Conservation (phyloP, 2,329 filamentous ascomycete species). For the Colletotrichum australisinense region DNA sequence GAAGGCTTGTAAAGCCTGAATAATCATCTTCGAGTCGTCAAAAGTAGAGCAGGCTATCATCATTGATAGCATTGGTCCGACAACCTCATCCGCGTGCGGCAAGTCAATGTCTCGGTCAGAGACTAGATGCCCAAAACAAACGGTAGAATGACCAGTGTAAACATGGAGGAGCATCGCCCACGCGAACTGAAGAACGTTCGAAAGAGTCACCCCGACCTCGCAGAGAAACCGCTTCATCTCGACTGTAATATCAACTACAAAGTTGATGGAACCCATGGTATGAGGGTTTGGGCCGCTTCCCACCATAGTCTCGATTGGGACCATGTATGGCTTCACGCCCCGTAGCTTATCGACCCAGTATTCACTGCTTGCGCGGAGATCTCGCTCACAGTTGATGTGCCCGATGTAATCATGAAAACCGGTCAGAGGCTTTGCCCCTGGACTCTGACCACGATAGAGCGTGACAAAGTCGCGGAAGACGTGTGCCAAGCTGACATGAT, state of each 20-base stretch:
- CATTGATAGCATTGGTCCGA: slow-evolving; percentile 10
- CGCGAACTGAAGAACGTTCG: slow-evolving; percentile 7
- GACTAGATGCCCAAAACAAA: slow-evolving; percentile 13
- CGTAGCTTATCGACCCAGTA: slow-evolving; percentile 4
- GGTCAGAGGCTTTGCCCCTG: neutral
- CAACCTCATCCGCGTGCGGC: slow-evolving; percentile 2
- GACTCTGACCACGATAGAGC: neutral
- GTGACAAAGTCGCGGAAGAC: neutral
- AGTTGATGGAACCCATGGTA: neutral
- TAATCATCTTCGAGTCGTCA: neutral
- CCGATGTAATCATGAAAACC: neutral
- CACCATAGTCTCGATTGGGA: neutral
- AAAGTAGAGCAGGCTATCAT: neutral
- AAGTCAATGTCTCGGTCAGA: slow-evolving; percentile 22
- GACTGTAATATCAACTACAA: neutral
- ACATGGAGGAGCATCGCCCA: slow-evolving; percentile 16
- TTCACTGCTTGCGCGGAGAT: neutral
- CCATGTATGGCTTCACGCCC: neutral
- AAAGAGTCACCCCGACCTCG: neutral
- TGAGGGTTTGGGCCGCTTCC: neutral
- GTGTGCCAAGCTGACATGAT: slow-evolving; percentile 27
- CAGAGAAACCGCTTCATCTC: neutral
- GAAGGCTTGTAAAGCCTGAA: neutral
- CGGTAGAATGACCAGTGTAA: neutral
- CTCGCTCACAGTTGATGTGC: neutral